Conservation (phyloP, 768 basidiomycete genomes). For the Cyclocybe aegerita region DNA sequence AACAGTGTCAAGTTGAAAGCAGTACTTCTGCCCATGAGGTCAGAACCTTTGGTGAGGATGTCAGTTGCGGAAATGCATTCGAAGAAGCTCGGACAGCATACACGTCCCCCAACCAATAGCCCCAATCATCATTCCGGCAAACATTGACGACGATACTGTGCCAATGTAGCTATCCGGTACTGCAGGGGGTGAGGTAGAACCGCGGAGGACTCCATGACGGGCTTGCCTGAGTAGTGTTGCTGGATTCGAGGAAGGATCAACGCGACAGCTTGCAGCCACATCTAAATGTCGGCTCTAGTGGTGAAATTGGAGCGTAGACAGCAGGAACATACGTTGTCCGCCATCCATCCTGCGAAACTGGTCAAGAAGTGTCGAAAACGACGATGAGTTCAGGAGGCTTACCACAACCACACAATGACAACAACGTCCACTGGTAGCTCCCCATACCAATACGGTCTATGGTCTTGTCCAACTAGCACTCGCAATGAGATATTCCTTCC, state of each 20-base stretch:
- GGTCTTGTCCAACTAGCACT: conserved; percentile 65
- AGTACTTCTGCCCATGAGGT: conserved; percentile 81
- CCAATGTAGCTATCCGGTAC: conserved; percentile 81
- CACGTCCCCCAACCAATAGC: conserved; percentile 92
- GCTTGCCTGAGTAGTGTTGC: conserved; percentile 75
- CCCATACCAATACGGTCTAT: conserved; percentile 94
- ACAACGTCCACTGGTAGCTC: conserved; percentile 79
- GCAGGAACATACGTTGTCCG: conserved; percentile 72
- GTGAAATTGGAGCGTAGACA: conserved; percentile 3
- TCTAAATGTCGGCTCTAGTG: conserved; percentile 42
- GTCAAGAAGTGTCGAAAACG: not conserved
- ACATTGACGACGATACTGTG: conserved; percentile 82
- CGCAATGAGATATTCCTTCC: conserved; percentile 10
- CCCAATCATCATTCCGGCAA: conserved; percentile 97
- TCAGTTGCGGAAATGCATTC: not conserved
- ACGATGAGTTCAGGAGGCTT: conserved; percentile 27
- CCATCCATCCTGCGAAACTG: conserved; percentile 73
- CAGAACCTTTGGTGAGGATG: conserved; percentile 54
- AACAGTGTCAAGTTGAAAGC: conserved; percentile 94
- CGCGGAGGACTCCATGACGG: not conserved
- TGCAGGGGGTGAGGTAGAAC: conserved; percentile 20
- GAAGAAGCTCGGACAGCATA: conserved; percentile 29
- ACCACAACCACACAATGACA: conserved; percentile 90
- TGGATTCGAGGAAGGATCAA: conserved; percentile 97
- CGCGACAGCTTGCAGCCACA: conserved; percentile 92